Evolutionary conservation across 2,329 filamentous ascomycete genomes (phyloP).

Genomic region (Sarocladiaceae sp.): DNA sequence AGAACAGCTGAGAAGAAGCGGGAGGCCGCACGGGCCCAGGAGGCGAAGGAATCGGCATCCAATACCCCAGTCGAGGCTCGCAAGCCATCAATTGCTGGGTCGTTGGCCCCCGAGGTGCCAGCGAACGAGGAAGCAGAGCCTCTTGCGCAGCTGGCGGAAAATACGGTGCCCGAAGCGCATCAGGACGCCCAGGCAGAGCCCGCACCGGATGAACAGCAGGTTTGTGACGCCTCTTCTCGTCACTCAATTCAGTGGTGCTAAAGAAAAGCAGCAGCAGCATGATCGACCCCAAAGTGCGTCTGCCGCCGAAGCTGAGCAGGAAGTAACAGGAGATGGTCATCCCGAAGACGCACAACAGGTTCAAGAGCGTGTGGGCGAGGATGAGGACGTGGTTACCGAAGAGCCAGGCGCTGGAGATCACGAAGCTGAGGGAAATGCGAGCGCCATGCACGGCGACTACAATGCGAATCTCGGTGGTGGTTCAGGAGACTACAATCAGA

Average conservation of each 20-base stretch:
- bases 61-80: slow-evolving; percentile 36
- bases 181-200: slow-evolving; percentile 7
- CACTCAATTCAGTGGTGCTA: background rate
- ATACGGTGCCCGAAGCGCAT: background rate
- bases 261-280: background rate
- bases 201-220: slow-evolving; percentile 11
- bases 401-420: slow-evolving; percentile 14
- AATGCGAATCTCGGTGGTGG: slow-evolving; percentile 58
- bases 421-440: slow-evolving; percentile 17
- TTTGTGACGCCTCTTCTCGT: slow-evolving; percentile 6
- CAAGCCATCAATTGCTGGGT: background rate
- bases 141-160: slow-evolving; percentile 15
- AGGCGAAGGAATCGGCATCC: slow-evolving; percentile 36
- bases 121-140: slow-evolving; percentile 17
- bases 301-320: background rate
- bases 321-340: slow-evolving; percentile 11
- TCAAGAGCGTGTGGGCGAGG: slow-evolving; percentile 14
- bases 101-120: slow-evolving; percentile 25
- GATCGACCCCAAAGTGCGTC: background rate
- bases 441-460: slow-evolving; percentile 42
- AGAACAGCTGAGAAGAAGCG: slow-evolving; percentile 89
- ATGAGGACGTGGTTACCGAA: slow-evolving; percentile 12
- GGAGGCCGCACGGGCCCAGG: slow-evolving; percentile 57
- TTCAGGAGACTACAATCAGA: slow-evolving; percentile 64
- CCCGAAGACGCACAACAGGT: slow-evolving; percentile 5